These are phyloP conservation scores for Epichloe sylvatica DNA, from an alignment of 2,329 filamentous ascomycete genomes.

Conservation along the genomic window DNA sequence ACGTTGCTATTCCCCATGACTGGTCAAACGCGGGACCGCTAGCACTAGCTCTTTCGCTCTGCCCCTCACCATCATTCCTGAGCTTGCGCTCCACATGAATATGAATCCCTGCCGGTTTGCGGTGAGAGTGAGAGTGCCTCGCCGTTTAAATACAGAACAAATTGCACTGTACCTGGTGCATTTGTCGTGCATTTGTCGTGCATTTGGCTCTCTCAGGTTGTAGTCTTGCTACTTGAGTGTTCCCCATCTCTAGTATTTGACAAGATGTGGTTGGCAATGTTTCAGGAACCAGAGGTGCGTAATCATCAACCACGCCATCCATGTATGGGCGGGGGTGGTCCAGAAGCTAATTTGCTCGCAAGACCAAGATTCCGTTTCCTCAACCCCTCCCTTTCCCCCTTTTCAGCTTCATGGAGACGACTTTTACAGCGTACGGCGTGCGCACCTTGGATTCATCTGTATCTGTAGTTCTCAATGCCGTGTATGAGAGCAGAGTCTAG, in stretches of 20 bases:
- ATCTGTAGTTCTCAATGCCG: too few species aligned
- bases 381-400: not conserved
- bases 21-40: constrained; percentile 15
- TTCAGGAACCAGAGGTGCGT: too few species aligned
- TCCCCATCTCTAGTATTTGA: too few species aligned
- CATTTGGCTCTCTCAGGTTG: not conserved
- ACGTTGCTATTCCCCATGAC: constrained; percentile 10
- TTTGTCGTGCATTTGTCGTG: too few species aligned
- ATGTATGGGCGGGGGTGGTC: not conserved
- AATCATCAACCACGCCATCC: too few species aligned
- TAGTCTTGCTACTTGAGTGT: too few species aligned
- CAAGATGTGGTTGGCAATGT: too few species aligned
- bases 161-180: not conserved
- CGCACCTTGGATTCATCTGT: too few species aligned
- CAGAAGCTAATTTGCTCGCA: not conserved
- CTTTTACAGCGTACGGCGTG: too few species aligned
- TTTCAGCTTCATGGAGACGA: not conserved
- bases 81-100: not conserved
- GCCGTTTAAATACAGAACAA: not conserved
- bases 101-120: not conserved
- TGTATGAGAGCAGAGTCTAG: too few species aligned
- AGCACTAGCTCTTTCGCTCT: not conserved
- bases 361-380: not conserved
- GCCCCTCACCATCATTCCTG: not conserved
- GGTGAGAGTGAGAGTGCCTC: not conserved